A percentile compares a stretch with the other conserved stretches of the same genome.
phyloP scores from a whole-genome alignment of 2,329 filamentous ascomycete species.

The Cladophialophora carrionii region DNA sequence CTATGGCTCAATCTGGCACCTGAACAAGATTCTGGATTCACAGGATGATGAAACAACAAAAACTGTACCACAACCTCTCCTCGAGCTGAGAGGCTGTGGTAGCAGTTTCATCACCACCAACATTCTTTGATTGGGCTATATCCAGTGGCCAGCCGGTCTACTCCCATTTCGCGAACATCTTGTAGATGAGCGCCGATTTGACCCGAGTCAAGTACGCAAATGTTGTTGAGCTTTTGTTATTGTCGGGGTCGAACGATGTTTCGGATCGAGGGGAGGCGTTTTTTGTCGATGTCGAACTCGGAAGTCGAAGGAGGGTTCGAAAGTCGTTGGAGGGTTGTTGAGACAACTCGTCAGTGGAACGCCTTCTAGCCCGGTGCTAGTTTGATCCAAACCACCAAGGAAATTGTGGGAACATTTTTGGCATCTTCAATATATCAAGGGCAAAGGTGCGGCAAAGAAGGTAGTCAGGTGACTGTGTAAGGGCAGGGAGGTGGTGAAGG shows the following conservation, averaged over 20 bases:
- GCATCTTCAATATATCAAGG: not conserved
- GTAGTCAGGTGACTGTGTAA: not conserved
- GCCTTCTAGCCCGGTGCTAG: constrained; percentile 1
- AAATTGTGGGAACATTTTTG: not conserved
- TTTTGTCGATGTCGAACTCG: not conserved
- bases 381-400: constrained; percentile 7
- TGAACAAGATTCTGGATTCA: not conserved
- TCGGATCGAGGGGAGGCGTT: not conserved
- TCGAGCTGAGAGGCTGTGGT: not conserved
- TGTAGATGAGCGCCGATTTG: not conserved
- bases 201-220: not conserved
- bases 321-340: not conserved
- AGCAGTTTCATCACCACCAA: not conserved
- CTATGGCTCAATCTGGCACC: not conserved
- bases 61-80: not conserved
- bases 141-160: not conserved
- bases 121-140: constrained; percentile 2
- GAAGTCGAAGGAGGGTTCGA: not conserved
- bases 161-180: not conserved
- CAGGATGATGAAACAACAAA: not conserved
- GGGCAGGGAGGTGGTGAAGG: not conserved
- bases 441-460: not conserved
- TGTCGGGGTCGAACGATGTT: not conserved
- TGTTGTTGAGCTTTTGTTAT: not conserved
- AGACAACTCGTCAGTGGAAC: constrained; percentile 1